Evolutionary conservation across 2,329 filamentous ascomycete genomes (phyloP).

Genomic region (Exophiala mesophila): DNA sequence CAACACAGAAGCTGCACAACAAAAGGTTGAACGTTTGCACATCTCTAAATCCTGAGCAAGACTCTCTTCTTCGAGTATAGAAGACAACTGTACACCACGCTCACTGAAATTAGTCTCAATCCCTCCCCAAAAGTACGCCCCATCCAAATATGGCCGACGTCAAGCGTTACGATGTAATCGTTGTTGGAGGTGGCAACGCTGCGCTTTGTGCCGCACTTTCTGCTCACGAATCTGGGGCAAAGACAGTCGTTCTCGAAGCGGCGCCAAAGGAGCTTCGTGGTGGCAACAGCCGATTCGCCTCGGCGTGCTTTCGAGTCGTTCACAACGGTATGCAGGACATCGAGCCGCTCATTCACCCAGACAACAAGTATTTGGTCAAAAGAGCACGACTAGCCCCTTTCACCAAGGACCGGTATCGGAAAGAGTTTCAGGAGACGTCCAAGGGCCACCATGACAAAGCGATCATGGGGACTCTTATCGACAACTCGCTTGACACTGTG

Average conservation of each 20-base stretch:
- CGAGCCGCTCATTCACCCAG: constrained; percentile 57
- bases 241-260: constrained; percentile 10
- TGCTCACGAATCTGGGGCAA: constrained; percentile 45
- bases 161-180: constrained; percentile 40
- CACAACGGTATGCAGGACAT: constrained; percentile 49
- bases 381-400: constrained; percentile 57
- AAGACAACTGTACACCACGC: too few relatives aligned
- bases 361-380: constrained; percentile 33
- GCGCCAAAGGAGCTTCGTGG: constrained; percentile 6
- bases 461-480: constrained; percentile 47
- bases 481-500: constrained; percentile 48
- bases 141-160: too few relatives aligned
- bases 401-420: constrained; percentile 47
- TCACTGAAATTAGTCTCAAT: too few relatives aligned
- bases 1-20: too few relatives aligned
- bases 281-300: constrained; percentile 12
- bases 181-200: constrained; percentile 61
- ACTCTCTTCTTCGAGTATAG: too few relatives aligned
- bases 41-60: too few relatives aligned
- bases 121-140: too few relatives aligned
- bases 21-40: too few relatives aligned
- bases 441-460: constrained; percentile 48
- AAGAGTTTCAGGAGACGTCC: constrained; percentile 54
- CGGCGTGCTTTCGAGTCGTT: constrained; percentile 7
- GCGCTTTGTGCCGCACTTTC: constrained; percentile 57